Conservation (phyloP, 495 filamentous ascomycete species). For the Immersiella caudata region DNA sequence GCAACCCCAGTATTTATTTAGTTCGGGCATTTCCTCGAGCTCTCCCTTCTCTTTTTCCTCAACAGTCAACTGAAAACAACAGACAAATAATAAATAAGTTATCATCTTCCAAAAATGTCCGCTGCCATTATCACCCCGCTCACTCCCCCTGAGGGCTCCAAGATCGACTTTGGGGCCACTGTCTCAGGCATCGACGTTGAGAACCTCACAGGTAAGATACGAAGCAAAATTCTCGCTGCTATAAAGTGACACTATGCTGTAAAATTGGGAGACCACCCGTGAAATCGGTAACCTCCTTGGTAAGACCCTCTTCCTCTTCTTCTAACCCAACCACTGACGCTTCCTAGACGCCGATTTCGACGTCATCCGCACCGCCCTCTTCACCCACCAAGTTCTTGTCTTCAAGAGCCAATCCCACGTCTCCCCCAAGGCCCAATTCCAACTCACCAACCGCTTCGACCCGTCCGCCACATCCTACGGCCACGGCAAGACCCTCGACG, state of each 20-base stretch:
- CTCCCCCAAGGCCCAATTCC: slow-evolving; percentile 68
- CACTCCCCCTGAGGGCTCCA: slow-evolving; percentile 47
- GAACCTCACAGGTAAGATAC: slow-evolving; percentile 56
- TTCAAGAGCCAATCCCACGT: slow-evolving; percentile 66
- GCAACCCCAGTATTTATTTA: not conserved
- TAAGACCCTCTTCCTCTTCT: slow-evolving; percentile 36
- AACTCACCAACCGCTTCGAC: slow-evolving; percentile 71
- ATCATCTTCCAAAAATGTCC: slow-evolving; percentile 20
- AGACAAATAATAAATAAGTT: not conserved
- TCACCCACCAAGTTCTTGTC: slow-evolving; percentile 64
- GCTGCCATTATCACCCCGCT: slow-evolving; percentile 44
- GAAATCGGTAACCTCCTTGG: slow-evolving; percentile 59
- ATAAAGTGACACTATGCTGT: not conserved
- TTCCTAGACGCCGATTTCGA: slow-evolving; percentile 60
- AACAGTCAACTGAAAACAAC: not conserved
- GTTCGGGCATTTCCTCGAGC: not conserved
- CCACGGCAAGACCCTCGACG: slow-evolving; percentile 70
- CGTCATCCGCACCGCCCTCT: slow-evolving; percentile 61
- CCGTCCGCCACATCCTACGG: slow-evolving; percentile 65
- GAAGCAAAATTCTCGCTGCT: slow-evolving; percentile 16
- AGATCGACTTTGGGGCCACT: slow-evolving; percentile 61
- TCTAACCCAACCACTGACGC: not conserved
- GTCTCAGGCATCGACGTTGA: slow-evolving; percentile 61
- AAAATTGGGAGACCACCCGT: slow-evolving; percentile 54
- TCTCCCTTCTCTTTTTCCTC: not conserved